Evolutionary conservation across 2,329 filamentous ascomycete species (phyloP).

Genomic region (Teratosphaeria destructans): DNA sequence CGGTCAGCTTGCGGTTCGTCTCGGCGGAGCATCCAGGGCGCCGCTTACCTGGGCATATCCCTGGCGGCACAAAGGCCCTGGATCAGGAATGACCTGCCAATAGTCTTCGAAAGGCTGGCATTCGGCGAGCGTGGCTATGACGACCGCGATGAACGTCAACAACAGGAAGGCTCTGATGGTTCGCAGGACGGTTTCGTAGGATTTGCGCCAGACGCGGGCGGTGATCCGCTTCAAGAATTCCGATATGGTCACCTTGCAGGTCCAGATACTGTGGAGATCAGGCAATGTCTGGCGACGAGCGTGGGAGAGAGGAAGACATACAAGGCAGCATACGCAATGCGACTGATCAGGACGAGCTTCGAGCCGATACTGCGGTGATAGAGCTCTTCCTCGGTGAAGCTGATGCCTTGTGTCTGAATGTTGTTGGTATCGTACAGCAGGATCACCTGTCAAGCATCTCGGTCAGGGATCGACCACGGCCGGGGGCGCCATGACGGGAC

Average conservation of each 20-base stretch:
- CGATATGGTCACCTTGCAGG: constrained; percentile 77
- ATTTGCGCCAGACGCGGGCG: constrained; percentile 66
- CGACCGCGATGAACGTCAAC: constrained; percentile 67
- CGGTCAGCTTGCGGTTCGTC: neutral
- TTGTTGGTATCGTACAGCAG: constrained; percentile 91
- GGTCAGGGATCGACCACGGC: neutral
- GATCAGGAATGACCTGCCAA: constrained; percentile 59
- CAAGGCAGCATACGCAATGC: constrained; percentile 75
- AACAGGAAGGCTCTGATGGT: constrained; percentile 65
- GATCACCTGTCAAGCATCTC: constrained; percentile 33
- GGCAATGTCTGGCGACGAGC: neutral
- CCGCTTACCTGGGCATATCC: constrained; percentile 64
- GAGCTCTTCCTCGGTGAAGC: constrained; percentile 47
- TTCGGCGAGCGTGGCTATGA: constrained; percentile 73
- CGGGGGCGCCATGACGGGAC: neutral
- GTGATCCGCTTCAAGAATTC: constrained; percentile 87
- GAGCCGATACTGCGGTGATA: constrained; percentile 61
- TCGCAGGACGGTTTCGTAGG: constrained; percentile 60
- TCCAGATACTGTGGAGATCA: constrained; percentile 58
- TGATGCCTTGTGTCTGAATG: constrained; percentile 42
- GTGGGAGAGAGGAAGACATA: neutral
- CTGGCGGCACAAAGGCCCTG: constrained; percentile 73
- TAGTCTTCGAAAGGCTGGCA: constrained; percentile 55
- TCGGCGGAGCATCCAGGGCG: constrained; percentile 43
- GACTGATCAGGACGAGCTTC: constrained; percentile 66